Evolutionary conservation across 2,329 filamentous ascomycete species (phyloP).

Genomic region (Botrytis tulipae): DNA sequence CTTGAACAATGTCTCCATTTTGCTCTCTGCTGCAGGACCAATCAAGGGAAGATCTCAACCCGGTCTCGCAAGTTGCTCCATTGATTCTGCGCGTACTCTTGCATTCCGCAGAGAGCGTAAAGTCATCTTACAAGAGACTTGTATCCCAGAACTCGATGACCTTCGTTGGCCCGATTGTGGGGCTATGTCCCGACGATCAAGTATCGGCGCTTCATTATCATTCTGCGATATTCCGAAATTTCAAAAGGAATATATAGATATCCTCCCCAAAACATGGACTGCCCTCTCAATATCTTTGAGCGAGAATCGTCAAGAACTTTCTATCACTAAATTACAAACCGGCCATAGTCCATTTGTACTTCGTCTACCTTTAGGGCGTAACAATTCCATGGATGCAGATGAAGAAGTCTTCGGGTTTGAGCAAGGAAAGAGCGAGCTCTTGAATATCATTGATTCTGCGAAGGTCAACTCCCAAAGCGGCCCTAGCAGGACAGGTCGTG

Average conservation of each 20-base stretch:
- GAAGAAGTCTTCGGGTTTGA: constrained; percentile 81
- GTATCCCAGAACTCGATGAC: constrained; percentile 32
- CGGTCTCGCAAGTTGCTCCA: constrained; percentile 59
- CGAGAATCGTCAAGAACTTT: constrained; percentile 78
- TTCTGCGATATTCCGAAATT: constrained; percentile 59
- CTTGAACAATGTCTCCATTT: constrained; percentile 62
- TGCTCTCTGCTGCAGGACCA: constrained; percentile 61
- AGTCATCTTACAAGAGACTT: constrained; percentile 42
- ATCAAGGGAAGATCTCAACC: constrained; percentile 49
- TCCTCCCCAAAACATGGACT: constrained; percentile 79
- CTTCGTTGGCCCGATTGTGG: constrained; percentile 42
- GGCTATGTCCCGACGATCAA: constrained; percentile 43
- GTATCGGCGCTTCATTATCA: constrained; percentile 44
- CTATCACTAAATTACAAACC: constrained; percentile 79
- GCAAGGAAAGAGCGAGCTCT: constrained; percentile 74
- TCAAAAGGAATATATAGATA: constrained; percentile 78
- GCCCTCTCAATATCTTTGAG: constrained; percentile 83
- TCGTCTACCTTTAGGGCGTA: constrained; percentile 78
- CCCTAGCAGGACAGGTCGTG: constrained; percentile 69
- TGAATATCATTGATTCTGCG: constrained; percentile 76
- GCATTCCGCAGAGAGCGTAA: constrained; percentile 65
- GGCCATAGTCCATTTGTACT: constrained; percentile 80
- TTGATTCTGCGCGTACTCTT: constrained; percentile 69
- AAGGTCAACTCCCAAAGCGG: constrained; percentile 79
- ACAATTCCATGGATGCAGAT: constrained; percentile 76